Evolutionary conservation across 345 rosid genomes (phyloP), one percentile per base, ranked within the genome.

Genomic region (Excoecaria agallocha): DNA sequence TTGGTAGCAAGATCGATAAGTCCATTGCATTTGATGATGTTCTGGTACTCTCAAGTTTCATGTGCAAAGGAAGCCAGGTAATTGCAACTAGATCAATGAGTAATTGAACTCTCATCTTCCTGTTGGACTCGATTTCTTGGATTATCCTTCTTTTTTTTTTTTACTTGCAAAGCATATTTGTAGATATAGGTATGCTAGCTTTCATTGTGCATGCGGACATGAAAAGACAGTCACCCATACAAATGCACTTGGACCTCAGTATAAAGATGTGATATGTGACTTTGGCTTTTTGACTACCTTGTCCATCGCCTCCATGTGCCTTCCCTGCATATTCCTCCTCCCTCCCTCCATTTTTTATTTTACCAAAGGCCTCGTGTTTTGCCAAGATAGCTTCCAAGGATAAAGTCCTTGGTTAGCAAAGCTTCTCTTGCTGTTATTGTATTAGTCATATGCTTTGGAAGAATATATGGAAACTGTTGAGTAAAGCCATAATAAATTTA

Each of bases 11-110:
- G 88, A 89, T 96, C 75, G 97, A 96, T 77, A 91, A 87, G 74
- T 76, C 85, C 55, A 83, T 96, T 78, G 55, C 93, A 61, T 93
- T 96, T 82, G 88, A 89, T 79, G 98, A 96, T 70, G 69, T 87
- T 84, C 73, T 93, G 81, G 81, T 89, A 76, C 95, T 93, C 67
- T 90, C 99, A 38, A 83, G 84, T 81, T 91, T 93, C 84, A 91
- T 96, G 97, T 84, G 87, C 87, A 91, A 89, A 84, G 80, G 86
- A 73, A 93, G 91, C 84, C 91, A 93, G 98, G 99, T 93, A 69
- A 8, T 70, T 39, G 68, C 60, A 10, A 63, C 45, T 78, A 37
- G 41, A 41, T 17, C 17, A 25, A 25, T 6, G 19, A 57, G 38
- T 43, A n/a, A 38, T 22, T 39, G 9, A 6, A 17, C 49, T 13